Base-by-base conservation (phyloP, 305 asterid genomes). In the Vinca major region DNA sequence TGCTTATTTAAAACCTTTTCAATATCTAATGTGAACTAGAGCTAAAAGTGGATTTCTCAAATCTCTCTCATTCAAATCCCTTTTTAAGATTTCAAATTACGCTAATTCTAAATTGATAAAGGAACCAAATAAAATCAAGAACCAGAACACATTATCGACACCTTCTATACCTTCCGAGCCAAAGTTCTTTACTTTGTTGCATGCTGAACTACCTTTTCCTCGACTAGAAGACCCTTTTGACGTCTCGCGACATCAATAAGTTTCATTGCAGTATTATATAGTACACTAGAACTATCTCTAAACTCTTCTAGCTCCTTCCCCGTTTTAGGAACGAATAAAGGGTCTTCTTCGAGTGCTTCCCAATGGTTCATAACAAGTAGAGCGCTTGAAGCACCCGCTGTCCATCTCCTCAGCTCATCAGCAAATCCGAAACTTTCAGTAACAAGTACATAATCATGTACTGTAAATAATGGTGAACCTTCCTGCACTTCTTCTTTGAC, bases 401-500 rank as follows among this genome's bases (percentile, higher is more conserved):
- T 92, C 90, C 92, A 83, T 74, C 89, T 86, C 72, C 98, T 86
- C 80, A 92, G 75, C 84, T 90, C 98, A 61, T 92, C 98, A 2
- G 92, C 86, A 70, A 92, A 92, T 26, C 98, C 98, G 68, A 90
- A 86, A 81, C 98, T 90, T 76, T 92, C 97, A 62, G 96, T 79
- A 66, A 92, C 96, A 19, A 97, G 98, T 44, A 92, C 89, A 65
- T 92, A 92, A 0, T 97, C 95, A n/a, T 88, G 91, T 49, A 92
- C 98, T 26, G 86, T 86, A 74, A 92, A 92, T 75, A 92, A 70
- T 3, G 97, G 75, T 5, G 98, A 92, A n/a, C 97, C 93, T 81
- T 92, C 98, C 66, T 88, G 97, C 98, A 92, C 90, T 83, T 92
- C 98, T 72, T 92, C 97, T 79, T 92, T 92, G 26, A 92, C 79